Conservation (phyloP, 2,329 filamentous ascomycete species). For the Xylaria sp. region DNA sequence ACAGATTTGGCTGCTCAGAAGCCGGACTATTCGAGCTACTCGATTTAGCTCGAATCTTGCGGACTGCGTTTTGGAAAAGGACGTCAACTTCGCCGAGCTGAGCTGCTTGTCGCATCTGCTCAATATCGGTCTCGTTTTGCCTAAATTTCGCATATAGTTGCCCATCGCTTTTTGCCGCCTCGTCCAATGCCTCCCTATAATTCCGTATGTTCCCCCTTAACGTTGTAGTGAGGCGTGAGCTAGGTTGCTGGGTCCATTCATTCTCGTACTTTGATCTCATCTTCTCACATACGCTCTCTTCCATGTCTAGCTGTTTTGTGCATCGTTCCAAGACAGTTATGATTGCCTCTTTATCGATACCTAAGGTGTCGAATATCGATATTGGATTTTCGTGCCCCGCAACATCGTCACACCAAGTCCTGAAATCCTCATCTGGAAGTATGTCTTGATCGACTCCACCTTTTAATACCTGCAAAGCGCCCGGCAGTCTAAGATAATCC, state of each 20-base stretch:
- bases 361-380: slow-evolving; percentile 81
- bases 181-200: slow-evolving; percentile 89
- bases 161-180: slow-evolving; percentile 86
- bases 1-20: slow-evolving; percentile 75
- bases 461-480: slow-evolving; percentile 89
- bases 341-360: slow-evolving; percentile 80
- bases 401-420: slow-evolving; percentile 93
- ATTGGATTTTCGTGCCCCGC: slow-evolving; percentile 84
- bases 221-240: slow-evolving; percentile 87
- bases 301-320: slow-evolving; percentile 91
- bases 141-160: slow-evolving; percentile 85
- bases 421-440: slow-evolving; percentile 88
- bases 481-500: slow-evolving; percentile 91
- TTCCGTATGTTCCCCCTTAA: slow-evolving; percentile 86
- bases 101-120: slow-evolving; percentile 92
- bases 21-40: slow-evolving; percentile 71
- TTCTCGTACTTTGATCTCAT: slow-evolving; percentile 97
- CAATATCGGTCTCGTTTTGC: slow-evolving; percentile 88
- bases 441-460: slow-evolving; percentile 92
- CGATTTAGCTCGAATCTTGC: slow-evolving; percentile 76
- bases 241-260: slow-evolving; percentile 98
- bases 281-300: slow-evolving; percentile 98
- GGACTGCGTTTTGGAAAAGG: slow-evolving; percentile 87
- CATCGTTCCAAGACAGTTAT: slow-evolving; percentile 79
- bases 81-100: slow-evolving; percentile 88